Evolutionary conservation across 495 filamentous ascomycete genomes (phyloP).

Genomic region (Penicillium cataractarum): DNA sequence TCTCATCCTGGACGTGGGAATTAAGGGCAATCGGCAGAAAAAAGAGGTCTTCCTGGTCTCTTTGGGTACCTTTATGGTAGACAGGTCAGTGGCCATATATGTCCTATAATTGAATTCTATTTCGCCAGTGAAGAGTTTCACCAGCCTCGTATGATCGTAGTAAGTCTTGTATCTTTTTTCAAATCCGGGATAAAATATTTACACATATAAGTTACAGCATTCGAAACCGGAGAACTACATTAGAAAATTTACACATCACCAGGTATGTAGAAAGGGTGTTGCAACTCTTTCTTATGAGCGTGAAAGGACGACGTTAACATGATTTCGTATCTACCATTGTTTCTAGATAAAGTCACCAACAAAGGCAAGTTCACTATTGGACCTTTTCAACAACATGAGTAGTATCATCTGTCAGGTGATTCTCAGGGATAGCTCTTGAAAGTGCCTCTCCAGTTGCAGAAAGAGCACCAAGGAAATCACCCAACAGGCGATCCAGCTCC

Average conservation of each 20-base stretch:
- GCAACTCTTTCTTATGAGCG: neutral
- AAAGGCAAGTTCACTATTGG: neutral
- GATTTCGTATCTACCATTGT: neutral
- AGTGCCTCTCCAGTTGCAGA: conserved; percentile 41
- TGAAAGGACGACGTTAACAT: neutral
- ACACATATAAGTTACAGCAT: too few species aligned
- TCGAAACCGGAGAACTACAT: too few species aligned
- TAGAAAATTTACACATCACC: too few species aligned
- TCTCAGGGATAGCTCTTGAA: conserved; percentile 19
- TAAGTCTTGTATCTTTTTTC: neutral
- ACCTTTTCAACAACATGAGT: conserved; percentile 1
- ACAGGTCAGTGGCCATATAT: too few species aligned
- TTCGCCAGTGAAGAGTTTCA: neutral
- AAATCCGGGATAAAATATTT: neutral
- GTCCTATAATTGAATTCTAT: neutral
- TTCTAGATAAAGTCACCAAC: neutral
- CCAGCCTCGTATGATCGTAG: neutral
- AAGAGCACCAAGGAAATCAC: conserved; percentile 43
- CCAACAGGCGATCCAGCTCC: conserved; percentile 45
- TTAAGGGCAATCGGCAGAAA: neutral
- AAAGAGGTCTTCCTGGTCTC: neutral
- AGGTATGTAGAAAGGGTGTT: neutral
- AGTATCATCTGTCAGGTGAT: conserved; percentile 10
- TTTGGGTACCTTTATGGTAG: too few species aligned
- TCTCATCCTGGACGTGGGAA: neutral